Evolutionary conservation across 306 rosid species (phyloP), one percentile per base, ranked within the genome.

Genomic region (Prunus mira): DNA sequence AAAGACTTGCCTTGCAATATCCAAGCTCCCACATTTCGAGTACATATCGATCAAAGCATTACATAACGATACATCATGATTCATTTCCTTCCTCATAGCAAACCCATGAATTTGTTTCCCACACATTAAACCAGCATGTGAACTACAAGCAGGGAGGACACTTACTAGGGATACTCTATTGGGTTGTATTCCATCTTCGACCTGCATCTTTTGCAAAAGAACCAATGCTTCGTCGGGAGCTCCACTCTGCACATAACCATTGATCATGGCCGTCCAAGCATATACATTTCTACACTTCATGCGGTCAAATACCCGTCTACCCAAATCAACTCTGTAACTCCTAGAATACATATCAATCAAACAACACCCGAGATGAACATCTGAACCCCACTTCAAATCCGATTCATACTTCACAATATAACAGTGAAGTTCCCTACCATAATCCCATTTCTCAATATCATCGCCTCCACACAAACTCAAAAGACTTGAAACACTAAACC

Each of bases 1-100:
- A 43, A 93, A 93, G 11, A 89, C 83, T 47, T 68, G 66, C 82
- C 81, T 86, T 17, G 91, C 92, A 58, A 81, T 82, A 67, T 78
- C 89, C 80, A 88, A 82, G 82, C 83, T 86, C 81, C 98, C 97
- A 69, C 98, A 90, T 83, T 89, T 93, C 56, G 91, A 82, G 65
- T 91, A 91, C 97, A 86, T 88, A 79, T 90, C 96, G 20, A 91
- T 87, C 41, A 93, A 72, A 54, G 98, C 91, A 85, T 91, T 93
- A 64, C 82, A 74, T 46, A 91, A 20, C 12, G 91, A 78, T 65
- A 75, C 78, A 73, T 93, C 82, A 27, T 49, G 78, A 69, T 55
- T 80, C 67, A 90, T 66, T 63, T 83, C 82, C 87, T 81, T 87
- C 77, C 86, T 83, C 22, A 90, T 45, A 9, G 90, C 83, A 73